Evolutionary conservation across 257 asterid species (phyloP), one percentile per base, ranked within the genome.

Genomic region (Leptodermis oblonga): DNA sequence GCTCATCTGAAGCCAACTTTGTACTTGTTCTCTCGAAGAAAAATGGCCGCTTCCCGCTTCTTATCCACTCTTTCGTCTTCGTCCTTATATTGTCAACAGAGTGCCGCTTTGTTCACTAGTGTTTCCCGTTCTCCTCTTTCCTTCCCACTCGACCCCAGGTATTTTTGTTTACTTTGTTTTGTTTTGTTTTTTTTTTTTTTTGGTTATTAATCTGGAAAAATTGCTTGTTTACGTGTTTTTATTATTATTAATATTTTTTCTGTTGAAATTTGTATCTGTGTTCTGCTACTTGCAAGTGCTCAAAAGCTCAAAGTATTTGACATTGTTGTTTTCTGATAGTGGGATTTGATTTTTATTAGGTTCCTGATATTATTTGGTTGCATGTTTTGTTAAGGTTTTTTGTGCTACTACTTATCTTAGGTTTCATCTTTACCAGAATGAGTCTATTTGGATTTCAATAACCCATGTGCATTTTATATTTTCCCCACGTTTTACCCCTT

Each of bases 41-140:
- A 42, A 34, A 74, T 74, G 78, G 69, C 78, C 28, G 45, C 78
- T 62, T 67, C 62, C 59, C 69, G 62, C 36, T 64, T 72, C 63
- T 68, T 75, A 52, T 69, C 65, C n/a, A n/a, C 73, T 55, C 43
- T 68, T 42, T 62, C 77, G 28, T 62, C 77, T 58, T 41, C 77
- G 61, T 53, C 79, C 31, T 43, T 68, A 54, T 70, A 55, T 58
- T 62, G 62, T 51, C 76, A 68, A 36, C 63, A 59, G 49, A 18
- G 34, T 26, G 22, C 68, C 62, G 39, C 64, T 71, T 30, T 70
- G 17, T 41, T 60, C 22, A 26, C 69, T 37, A 70, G 72, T 28
- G 30, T 20, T 36, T 28, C 70, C 48, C 52, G 46, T 62, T 66
- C 22, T 71, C 67, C 37, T 23, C 55, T 37, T 5, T 41, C 72